Conservation (phyloP, 2,329 filamentous ascomycete genomes). For the Ampelomyces quisqualis region DNA sequence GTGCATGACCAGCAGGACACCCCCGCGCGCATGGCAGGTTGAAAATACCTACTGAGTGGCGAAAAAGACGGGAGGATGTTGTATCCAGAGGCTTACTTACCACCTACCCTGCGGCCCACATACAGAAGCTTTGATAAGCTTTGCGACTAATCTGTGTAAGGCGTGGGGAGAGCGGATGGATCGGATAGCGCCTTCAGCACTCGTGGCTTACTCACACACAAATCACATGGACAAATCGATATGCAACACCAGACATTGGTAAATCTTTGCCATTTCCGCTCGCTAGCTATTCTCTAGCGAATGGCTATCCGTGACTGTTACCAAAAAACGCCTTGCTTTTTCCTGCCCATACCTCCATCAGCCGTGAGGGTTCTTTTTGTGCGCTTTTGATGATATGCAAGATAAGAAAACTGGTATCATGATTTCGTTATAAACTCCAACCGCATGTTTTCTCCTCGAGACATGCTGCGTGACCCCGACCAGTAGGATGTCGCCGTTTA, state of each 20-base stretch:
- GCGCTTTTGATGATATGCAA: constrained; percentile 17
- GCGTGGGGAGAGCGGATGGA: background rate
- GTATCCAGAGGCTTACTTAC: background rate
- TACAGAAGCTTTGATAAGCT: constrained; percentile 1
- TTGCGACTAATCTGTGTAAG: background rate
- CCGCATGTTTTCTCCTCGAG: background rate
- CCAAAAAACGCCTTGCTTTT: constrained; percentile 3
- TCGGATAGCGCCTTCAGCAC: background rate
- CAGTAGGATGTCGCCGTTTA: constrained; percentile 3
- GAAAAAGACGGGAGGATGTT: background rate
- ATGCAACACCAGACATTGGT: background rate
- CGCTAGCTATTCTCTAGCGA: background rate
- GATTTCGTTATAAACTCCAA: constrained; percentile 19
- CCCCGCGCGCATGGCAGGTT: too few relatives aligned
- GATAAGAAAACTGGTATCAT: constrained; percentile 22
- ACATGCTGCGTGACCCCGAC: background rate
- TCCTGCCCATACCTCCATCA: constrained; percentile 16
- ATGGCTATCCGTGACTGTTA: background rate
- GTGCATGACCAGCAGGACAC: background rate
- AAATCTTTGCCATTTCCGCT: background rate
- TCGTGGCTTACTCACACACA: background rate
- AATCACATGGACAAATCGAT: background rate
- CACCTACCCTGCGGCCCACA: background rate
- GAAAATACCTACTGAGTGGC: background rate
- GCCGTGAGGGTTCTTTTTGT: constrained; percentile 22